Conservation (phyloP, 169 alveolate genomes). For the Plasmodium coatneyi region DNA sequence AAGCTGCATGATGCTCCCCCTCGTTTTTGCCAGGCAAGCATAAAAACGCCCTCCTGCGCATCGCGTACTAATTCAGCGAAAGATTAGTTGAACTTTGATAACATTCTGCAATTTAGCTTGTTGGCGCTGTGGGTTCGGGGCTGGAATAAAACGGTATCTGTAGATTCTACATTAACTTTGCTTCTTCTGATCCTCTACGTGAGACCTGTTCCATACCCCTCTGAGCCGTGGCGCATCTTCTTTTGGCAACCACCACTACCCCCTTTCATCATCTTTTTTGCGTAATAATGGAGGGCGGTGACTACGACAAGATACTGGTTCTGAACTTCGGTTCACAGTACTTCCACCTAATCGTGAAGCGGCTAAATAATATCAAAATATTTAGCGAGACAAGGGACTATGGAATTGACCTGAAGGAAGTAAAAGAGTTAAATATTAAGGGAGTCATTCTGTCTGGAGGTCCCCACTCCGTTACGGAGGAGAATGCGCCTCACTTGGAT, state of each 20-base stretch:
- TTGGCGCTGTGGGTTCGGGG: neutral
- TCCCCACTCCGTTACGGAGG: conserved; percentile 77
- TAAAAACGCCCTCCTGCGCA: neutral
- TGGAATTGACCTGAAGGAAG: conserved; percentile 75
- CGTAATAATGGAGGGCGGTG: conserved; percentile 60
- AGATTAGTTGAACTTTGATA: neutral
- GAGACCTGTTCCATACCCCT: neutral
- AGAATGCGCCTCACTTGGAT: conserved; percentile 75
- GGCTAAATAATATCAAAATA: conserved; percentile 78
- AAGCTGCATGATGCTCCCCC: neutral
- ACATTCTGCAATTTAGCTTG: neutral
- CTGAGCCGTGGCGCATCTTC: neutral
- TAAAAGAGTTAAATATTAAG: conserved; percentile 64
- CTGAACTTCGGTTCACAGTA: conserved; percentile 84
- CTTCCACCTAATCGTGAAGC: conserved; percentile 79
- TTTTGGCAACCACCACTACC: neutral
- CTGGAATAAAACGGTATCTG: neutral
- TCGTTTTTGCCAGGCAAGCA: neutral
- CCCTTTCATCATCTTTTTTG: neutral
- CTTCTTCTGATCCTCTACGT: neutral
- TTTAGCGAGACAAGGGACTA: conserved; percentile 79
- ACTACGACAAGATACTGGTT: conserved; percentile 73
- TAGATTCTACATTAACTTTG: neutral
- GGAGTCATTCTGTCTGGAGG: conserved; percentile 86
- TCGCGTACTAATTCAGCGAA: neutral